phyloP scores from a whole-genome alignment of 306 rosid species.

The Lagenaria siceraria region DNA sequence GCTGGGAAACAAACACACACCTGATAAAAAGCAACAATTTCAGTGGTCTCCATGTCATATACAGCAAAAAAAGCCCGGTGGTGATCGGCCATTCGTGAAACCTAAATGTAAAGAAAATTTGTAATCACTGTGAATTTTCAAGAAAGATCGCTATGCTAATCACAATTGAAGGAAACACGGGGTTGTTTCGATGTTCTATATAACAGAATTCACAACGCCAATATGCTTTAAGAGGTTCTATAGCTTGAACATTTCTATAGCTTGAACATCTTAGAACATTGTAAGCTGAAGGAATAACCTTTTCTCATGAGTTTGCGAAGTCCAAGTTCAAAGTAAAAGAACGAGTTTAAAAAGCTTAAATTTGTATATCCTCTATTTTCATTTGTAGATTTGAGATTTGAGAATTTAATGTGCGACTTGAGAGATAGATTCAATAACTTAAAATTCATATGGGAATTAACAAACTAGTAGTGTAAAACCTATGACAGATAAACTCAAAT shows the following conservation, averaged over 20 bases:
- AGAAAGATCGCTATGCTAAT: constrained; percentile 10
- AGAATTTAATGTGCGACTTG: background rate
- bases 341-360: background rate
- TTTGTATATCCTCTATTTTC: background rate
- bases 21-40: constrained; percentile 85
- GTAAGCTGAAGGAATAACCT: background rate
- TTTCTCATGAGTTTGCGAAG: background rate
- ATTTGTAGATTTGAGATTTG: background rate
- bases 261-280: background rate
- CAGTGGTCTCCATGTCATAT: constrained; percentile 96
- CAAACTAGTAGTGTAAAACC: background rate
- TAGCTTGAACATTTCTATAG: background rate
- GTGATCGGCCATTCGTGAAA: constrained; percentile 63
- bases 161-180: background rate
- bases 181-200: background rate
- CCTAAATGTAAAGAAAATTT: constrained; percentile 35
- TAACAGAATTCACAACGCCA: background rate
- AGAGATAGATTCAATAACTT: background rate
- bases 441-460: background rate
- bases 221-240: background rate
- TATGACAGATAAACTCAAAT: background rate
- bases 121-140: constrained; percentile 11
- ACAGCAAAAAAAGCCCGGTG: constrained; percentile 77
- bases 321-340: background rate
- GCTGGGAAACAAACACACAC: constrained; percentile 14